phyloP scores from a whole-genome alignment of 148 eudicot genomes.

The Vaccinium macrocarpon region DNA sequence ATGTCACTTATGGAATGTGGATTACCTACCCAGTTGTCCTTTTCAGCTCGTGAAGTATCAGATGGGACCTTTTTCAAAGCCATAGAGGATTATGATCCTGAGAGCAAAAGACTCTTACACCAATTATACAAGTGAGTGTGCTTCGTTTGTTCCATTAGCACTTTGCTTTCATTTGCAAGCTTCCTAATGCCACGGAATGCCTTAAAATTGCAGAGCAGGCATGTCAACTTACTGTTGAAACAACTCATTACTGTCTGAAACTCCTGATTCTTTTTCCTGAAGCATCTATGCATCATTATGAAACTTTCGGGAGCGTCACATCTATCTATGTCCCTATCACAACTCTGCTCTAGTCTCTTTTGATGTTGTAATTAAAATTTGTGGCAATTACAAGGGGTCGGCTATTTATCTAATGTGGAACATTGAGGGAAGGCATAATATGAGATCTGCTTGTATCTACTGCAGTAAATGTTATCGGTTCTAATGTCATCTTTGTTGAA shows the following conservation, averaged over 20 bases:
- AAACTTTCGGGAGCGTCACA: background rate
- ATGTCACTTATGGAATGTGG: slow-evolving; percentile 67
- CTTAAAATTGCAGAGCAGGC: background rate
- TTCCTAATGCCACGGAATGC: background rate
- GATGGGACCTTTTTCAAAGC: slow-evolving; percentile 92
- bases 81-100: slow-evolving; percentile 88
- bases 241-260: background rate
- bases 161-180: background rate
- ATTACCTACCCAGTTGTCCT: slow-evolving; percentile 81
- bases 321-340: too few species aligned
- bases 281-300: background rate
- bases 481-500: background rate
- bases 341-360: background rate
- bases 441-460: background rate
- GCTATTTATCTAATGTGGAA: background rate
- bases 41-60: slow-evolving; percentile 82
- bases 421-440: background rate
- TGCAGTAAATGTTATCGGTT: background rate
- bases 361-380: background rate
- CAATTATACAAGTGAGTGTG: slow-evolving; percentile 64
- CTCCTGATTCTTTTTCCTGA: background rate
- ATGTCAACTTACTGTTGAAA: background rate
- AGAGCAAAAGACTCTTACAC: slow-evolving; percentile 67
- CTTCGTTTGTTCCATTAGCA: background rate
- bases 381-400: background rate